Evolutionary conservation across 371 early-diverging fungal genomes (phyloP).

Genomic region (Smittium mucronatum): DNA sequence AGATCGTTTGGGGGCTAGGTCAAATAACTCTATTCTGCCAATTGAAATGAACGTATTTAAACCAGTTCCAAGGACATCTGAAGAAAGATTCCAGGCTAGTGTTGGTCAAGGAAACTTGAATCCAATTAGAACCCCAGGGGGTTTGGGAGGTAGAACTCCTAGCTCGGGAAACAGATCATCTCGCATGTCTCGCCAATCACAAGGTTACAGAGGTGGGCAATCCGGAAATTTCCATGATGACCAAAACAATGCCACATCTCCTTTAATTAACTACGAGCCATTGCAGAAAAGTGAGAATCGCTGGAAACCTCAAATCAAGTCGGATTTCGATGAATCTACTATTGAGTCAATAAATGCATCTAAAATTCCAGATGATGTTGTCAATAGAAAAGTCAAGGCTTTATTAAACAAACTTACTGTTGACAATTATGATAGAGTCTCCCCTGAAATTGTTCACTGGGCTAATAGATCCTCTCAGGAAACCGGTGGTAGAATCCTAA

Average conservation of each 20-base stretch:
- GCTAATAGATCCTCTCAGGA: slow-evolving; percentile 54
- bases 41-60: slow-evolving; percentile 30
- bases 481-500: slow-evolving; percentile 52
- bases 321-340: slow-evolving; percentile 15
- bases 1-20: slow-evolving; percentile 39
- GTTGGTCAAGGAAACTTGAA: slow-evolving; percentile 17
- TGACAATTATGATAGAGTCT: slow-evolving; percentile 81
- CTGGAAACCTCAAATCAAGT: slow-evolving; percentile 54
- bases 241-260: slow-evolving; percentile 27
- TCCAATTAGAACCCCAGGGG: background rate
- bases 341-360: slow-evolving; percentile 20
- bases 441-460: slow-evolving; percentile 67
- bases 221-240: slow-evolving; percentile 33
- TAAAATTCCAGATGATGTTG: slow-evolving; percentile 41
- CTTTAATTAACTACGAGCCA: slow-evolving; percentile 48
- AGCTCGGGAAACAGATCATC: slow-evolving; percentile 1
- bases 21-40: slow-evolving; percentile 22
- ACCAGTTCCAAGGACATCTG: slow-evolving; percentile 29
- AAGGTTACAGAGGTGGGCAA: slow-evolving; percentile 25
- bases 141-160: slow-evolving; percentile 6
- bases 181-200: background rate
- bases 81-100: slow-evolving; percentile 38
- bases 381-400: slow-evolving; percentile 68
- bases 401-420: slow-evolving; percentile 89
- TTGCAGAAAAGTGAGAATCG: slow-evolving; percentile 68